Evolutionary conservation across 2,329 filamentous ascomycete species (phyloP).

Genomic region (Aspergillus cejpii): DNA sequence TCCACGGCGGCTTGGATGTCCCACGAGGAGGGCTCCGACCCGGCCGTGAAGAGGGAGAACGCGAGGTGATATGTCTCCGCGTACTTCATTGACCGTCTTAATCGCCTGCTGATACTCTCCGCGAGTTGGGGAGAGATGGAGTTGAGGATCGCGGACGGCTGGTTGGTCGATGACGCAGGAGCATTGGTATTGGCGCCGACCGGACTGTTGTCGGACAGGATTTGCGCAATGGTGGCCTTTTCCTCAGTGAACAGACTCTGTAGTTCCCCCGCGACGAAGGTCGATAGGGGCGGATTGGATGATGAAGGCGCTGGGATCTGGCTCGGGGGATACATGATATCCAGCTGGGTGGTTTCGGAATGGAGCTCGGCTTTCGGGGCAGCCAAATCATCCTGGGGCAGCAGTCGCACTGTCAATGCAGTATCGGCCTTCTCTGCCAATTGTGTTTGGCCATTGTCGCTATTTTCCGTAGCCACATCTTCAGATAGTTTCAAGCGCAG

Average conservation of each 20-base stretch:
- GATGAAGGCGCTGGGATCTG: constrained; percentile 61
- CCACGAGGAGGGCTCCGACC: constrained; percentile 74
- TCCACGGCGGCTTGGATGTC: constrained; percentile 77
- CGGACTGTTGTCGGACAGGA: constrained; percentile 53
- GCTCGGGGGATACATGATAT: constrained; percentile 68
- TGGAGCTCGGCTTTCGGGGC: constrained; percentile 58
- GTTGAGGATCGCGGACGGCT: constrained; percentile 32
- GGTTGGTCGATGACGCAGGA: constrained; percentile 19
- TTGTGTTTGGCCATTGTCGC: constrained; percentile 9
- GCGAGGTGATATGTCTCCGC: constrained; percentile 91
- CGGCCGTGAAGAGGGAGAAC: constrained; percentile 86
- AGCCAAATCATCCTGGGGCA: constrained; percentile 45
- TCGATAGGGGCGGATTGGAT: constrained; percentile 65
- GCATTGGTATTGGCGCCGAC: constrained; percentile 17
- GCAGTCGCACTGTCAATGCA: constrained; percentile 64
- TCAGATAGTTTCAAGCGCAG: constrained; percentile 62
- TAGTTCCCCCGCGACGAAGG: constrained; percentile 71
- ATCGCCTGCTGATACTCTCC: constrained; percentile 60
- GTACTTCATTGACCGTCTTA: constrained; percentile 81
- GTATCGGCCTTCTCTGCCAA: constrained; percentile 36
- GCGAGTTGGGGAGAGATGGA: constrained; percentile 42
- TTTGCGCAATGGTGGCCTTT: constrained; percentile 72
- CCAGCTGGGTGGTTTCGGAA: constrained; percentile 62
- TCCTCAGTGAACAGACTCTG: constrained; percentile 78
- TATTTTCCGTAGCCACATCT: constrained; percentile 10